A percentile compares a stretch with the other conserved stretches of the same genome.
These are phyloP conservation scores for Aquilaria yunnanensis DNA, from an alignment of 345 rosid species.

Conservation along the genomic window DNA sequence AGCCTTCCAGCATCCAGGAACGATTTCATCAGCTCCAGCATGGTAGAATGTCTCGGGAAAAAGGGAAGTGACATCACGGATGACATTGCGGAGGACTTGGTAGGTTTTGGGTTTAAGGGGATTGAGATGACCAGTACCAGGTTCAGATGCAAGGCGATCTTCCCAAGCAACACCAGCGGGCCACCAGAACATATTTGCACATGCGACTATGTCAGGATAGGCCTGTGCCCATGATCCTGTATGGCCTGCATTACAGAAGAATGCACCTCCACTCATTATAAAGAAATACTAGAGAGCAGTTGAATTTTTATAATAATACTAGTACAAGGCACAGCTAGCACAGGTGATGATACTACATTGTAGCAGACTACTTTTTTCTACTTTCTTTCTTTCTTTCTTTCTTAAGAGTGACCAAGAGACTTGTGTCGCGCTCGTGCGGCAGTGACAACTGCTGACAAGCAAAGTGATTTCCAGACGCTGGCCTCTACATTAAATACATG, in stretches of 20 bases:
- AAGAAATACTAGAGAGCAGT: background rate
- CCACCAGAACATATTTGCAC: conserved; percentile 92
- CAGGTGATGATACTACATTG: no score
- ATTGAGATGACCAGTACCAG: conserved; percentile 85
- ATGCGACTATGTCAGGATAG: conserved; percentile 68
- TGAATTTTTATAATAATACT: no score
- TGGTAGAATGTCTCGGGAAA: conserved; percentile 80
- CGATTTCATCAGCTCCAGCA: conserved; percentile 69
- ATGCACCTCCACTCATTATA: background rate
- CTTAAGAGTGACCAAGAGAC: no score
- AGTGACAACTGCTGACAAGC: no score
- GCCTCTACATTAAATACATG: no score
- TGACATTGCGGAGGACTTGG: conserved; percentile 55
- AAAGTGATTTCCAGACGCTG: no score
- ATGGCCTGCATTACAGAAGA: conserved; percentile 32
- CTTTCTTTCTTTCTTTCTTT: no score
- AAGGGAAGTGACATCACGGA: conserved; percentile 32
- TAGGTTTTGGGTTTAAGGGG: conserved; percentile 71
- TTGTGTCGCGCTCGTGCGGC: no score
- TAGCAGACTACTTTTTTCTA: no score
- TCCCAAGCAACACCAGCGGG: conserved; percentile 48
- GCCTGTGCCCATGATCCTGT: conserved; percentile 92
- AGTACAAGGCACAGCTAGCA: no score
- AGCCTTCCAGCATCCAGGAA: conserved; percentile 81
- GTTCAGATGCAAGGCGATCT: conserved; percentile 71